phyloP scores from a whole-genome alignment of 2,329 filamentous ascomycete species.

The Teratosphaeriaceae sp. region DNA sequence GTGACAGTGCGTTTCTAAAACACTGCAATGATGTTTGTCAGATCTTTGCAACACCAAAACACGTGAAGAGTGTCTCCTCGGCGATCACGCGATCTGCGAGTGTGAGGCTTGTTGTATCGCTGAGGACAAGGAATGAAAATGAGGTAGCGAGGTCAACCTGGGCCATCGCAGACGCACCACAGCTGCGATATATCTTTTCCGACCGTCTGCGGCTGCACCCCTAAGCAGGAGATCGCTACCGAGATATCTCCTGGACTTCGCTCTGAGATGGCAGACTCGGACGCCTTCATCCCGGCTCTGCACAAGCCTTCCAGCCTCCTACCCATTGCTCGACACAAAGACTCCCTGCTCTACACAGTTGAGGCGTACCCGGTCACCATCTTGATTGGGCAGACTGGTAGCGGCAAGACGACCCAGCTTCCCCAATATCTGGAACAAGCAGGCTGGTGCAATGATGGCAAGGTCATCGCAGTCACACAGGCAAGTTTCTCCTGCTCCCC shows the following conservation, averaged over 20 bases:
- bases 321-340: slow-evolving; percentile 77
- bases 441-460: slow-evolving; percentile 82
- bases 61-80: no score
- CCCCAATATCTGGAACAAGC: slow-evolving; percentile 84
- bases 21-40: neutral
- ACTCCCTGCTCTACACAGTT: slow-evolving; percentile 75
- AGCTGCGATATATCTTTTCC: no score
- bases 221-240: no score
- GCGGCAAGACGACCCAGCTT: slow-evolving; percentile 92
- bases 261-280: slow-evolving; percentile 28
- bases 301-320: slow-evolving; percentile 80
- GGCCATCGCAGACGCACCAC: no score
- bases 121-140: no score
- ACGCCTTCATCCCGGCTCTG: slow-evolving; percentile 64
- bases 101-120: no score
- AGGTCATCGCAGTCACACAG: slow-evolving; percentile 83
- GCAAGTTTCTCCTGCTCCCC: slow-evolving; percentile 42
- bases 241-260: neutral
- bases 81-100: no score
- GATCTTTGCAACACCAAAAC: neutral
- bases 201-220: no score
- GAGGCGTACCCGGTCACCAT: slow-evolving; percentile 81
- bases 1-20: no score
- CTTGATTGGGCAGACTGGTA: slow-evolving; percentile 88
- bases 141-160: no score